Evolutionary conservation across 345 rosid species (phyloP), one percentile per base, ranked within the genome.

Genomic region (Hypericum perforatum): DNA sequence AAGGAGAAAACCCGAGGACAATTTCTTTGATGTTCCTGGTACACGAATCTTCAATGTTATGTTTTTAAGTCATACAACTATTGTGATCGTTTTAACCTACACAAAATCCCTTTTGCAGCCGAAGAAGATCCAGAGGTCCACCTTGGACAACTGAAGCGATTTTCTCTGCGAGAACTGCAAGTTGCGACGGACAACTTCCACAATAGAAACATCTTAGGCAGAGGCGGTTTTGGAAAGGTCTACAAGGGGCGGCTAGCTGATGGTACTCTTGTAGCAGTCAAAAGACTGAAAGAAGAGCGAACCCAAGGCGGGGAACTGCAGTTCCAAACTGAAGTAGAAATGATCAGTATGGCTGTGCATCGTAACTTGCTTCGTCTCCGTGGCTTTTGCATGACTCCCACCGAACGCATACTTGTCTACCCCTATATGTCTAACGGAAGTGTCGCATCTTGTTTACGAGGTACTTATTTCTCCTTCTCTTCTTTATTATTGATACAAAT

Each of bases 1-100:
- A 61, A 68, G 79, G 59, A 82, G 79, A 63, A 85, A 60, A 67
- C 96, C 95, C 41, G 77, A 85, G 54, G 95, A 92, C 52, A 82
- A 78, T 72, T 88, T 88, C 94, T 92, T 80, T 45, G 96, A 92
- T 65, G 96, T 92, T 53, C 96, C 95, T 44, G 98, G 98, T 83
- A 67, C 56, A 89, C 53, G n/a, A 58, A 39, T 54, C 39, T n/a
- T 8, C 11, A 36, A 52, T 10, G 8, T 56, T 14, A 11, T 44
- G 37, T 16, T 52, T 40, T 32, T 54, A 39, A 41, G 29, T 45
- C 57, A 16, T 16, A 48, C 9, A 16, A 13, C 1, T 56, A 1
- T 41, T 12, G 40, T 39, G 52, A 49, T 40, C 22, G 8, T 50
- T 42, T 58, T 63, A 22, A 64, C 53, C 50, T 45, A 37, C 36